Evolutionary conservation across 2,329 filamentous ascomycete genomes (phyloP).

Genomic region (Cercospora sesami): DNA sequence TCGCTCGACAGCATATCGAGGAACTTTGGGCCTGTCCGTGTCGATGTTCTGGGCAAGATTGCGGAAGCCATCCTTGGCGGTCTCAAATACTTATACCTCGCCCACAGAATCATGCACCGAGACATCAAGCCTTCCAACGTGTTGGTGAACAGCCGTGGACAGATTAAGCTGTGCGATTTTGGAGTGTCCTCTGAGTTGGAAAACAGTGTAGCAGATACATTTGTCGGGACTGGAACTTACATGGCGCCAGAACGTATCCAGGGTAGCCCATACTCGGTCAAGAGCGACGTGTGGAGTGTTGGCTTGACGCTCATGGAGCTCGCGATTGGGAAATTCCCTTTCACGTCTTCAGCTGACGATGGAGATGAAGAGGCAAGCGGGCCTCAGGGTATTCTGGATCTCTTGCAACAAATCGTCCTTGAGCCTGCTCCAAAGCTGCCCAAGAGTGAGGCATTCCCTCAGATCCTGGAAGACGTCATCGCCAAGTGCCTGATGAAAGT

Average conservation of each 20-base stretch:
- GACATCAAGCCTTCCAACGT: slow-evolving; percentile 99
- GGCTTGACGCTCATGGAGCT: slow-evolving; percentile 94
- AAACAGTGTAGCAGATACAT: slow-evolving; percentile 97
- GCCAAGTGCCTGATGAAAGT: slow-evolving; percentile 92
- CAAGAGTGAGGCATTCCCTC: slow-evolving; percentile 95
- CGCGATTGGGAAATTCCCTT: slow-evolving; percentile 95
- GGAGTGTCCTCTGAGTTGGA: slow-evolving; percentile 97
- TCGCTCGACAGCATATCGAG: slow-evolving; percentile 91
- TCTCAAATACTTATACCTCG: slow-evolving; percentile 89
- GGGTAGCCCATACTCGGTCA: slow-evolving; percentile 94
- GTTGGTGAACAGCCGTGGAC: slow-evolving; percentile 86
- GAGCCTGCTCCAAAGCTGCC: slow-evolving; percentile 91
- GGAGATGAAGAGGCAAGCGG: slow-evolving; percentile 65
- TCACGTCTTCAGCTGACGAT: slow-evolving; percentile 81
- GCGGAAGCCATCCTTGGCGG: slow-evolving; percentile 92
- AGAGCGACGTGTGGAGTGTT: slow-evolving; percentile 98
- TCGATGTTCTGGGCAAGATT: slow-evolving; percentile 96
- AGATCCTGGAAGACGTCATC: slow-evolving; percentile 94
- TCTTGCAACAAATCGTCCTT: slow-evolving; percentile 95
- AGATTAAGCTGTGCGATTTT: slow-evolving; percentile 98
- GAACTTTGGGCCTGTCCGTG: slow-evolving; percentile 90
- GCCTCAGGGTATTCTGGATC: slow-evolving; percentile 90
- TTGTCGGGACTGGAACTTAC: slow-evolving; percentile 97
- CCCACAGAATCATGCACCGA: slow-evolving; percentile 97
- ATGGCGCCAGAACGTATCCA: slow-evolving; percentile 99